phyloP scores from a whole-genome alignment of 2,329 filamentous ascomycete genomes.

The Endoconidiophora laricicola region DNA sequence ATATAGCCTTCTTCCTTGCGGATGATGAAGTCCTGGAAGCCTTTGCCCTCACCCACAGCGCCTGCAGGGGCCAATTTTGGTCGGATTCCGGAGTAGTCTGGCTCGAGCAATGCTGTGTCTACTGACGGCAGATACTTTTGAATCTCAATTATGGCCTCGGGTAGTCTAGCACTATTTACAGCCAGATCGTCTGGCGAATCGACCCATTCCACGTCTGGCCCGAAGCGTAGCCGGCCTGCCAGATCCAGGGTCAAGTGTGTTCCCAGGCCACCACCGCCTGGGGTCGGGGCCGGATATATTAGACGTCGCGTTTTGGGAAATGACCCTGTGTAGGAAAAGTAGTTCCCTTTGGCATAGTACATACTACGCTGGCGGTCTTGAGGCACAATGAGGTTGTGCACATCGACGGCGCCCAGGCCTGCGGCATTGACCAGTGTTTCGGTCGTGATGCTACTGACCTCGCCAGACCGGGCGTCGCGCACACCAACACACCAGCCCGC shows the following conservation, averaged over 20 bases:
- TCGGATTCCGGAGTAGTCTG: slow-evolving; percentile 84
- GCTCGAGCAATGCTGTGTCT: slow-evolving; percentile 44
- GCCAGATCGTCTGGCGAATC: slow-evolving; percentile 51
- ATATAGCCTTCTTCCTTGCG: slow-evolving; percentile 56
- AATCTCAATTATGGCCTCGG: slow-evolving; percentile 57
- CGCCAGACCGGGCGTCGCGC: slow-evolving; percentile 27
- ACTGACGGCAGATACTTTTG: slow-evolving; percentile 61
- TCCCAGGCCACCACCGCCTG: slow-evolving; percentile 69
- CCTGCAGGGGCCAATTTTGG: slow-evolving; percentile 56
- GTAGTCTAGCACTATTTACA: slow-evolving; percentile 46
- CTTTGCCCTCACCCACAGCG: slow-evolving; percentile 45
- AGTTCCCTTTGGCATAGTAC: slow-evolving; percentile 86
- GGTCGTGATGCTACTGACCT: slow-evolving; percentile 45
- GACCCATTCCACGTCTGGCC: slow-evolving; percentile 92
- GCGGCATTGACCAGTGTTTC: slow-evolving; percentile 74
- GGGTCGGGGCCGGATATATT: slow-evolving; percentile 73
- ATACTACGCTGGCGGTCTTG: slow-evolving; percentile 37
- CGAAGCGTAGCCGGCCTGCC: slow-evolving; percentile 69
- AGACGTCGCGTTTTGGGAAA: slow-evolving; percentile 51
- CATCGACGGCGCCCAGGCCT: slow-evolving; percentile 56
- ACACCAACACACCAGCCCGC: slow-evolving; percentile 54
- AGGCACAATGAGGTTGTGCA: slow-evolving; percentile 71
- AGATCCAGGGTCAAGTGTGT: slow-evolving; percentile 90
- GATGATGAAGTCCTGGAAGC: slow-evolving; percentile 76
- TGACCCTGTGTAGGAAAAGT: slow-evolving; percentile 66